phyloP scores from a whole-genome alignment of 306 rosid species.

The Quercus rubra region DNA sequence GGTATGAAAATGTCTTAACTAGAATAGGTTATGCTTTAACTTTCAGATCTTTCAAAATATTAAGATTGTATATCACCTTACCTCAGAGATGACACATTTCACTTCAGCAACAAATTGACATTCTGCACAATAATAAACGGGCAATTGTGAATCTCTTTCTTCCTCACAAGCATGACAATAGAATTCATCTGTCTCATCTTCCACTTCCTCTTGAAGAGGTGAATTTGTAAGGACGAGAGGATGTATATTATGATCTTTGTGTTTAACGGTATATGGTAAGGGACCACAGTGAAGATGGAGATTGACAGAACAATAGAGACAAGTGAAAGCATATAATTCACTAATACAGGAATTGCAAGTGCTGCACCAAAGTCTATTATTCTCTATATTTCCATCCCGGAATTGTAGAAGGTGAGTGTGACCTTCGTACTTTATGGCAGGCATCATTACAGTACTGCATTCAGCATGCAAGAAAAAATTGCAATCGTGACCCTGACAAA shows the following conservation, averaged over 20 bases:
- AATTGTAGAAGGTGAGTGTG: background rate
- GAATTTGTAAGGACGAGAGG: background rate
- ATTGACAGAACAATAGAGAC: background rate
- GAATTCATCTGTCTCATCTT: background rate
- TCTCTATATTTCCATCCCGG: background rate
- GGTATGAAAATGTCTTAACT: too few species aligned
- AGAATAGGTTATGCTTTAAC: too few species aligned
- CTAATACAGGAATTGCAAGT: background rate
- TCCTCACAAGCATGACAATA: constrained; percentile 7
- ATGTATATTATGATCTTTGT: background rate
- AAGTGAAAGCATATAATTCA: background rate
- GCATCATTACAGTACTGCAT: background rate
- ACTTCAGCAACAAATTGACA: background rate
- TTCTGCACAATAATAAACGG: background rate
- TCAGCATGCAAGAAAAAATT: background rate
- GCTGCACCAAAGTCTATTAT: too few species aligned
- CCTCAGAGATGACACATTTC: background rate
- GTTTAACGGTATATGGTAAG: background rate
- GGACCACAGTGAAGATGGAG: background rate
- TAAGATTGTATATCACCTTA: background rate
- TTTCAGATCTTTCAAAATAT: too few species aligned
- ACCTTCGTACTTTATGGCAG: background rate
- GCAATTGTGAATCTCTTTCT: background rate
- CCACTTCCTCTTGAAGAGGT: background rate
- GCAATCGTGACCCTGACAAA: background rate